A percentile compares a stretch with the other conserved stretches of the same genome.
Conservation (phyloP, 352 stramenopile genomes). For the Pythium monospermum region DNA sequence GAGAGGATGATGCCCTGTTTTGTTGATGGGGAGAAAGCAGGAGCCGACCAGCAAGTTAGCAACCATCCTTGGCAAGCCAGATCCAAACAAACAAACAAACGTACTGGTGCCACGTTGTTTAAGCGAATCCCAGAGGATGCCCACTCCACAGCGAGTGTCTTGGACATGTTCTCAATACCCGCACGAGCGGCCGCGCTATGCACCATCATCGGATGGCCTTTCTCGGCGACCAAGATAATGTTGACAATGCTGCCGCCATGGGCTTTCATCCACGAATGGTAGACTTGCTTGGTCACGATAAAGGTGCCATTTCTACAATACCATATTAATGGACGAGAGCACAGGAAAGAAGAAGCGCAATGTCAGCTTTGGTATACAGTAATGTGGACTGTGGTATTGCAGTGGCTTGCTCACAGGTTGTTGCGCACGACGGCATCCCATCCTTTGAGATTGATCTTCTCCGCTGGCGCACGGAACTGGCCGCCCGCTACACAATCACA, state of each 20-base stretch:
- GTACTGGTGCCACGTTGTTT: constrained; percentile 88
- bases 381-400: too few species aligned
- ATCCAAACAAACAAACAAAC: not conserved
- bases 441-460: constrained; percentile 85
- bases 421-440: constrained; percentile 89
- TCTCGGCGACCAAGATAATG: constrained; percentile 85
- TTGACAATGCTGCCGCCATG: constrained; percentile 84
- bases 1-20: constrained; percentile 53
- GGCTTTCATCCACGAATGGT: constrained; percentile 81
- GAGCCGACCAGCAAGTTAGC: too few species aligned
- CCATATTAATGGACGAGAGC: not conserved
- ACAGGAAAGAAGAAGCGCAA: not conserved
- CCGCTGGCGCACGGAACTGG: constrained; percentile 86
- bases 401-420: constrained; percentile 86
- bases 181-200: constrained; percentile 83
- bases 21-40: constrained; percentile 1
- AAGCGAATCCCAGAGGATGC: constrained; percentile 85
- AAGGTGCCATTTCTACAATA: constrained; percentile 74
- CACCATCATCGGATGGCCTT: constrained; percentile 86
- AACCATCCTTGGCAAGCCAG: too few species aligned
- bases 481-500: constrained; percentile 75
- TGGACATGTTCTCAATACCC: constrained; percentile 90
- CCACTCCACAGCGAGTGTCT: constrained; percentile 92
- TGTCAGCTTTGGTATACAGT: not conserved
- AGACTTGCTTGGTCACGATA: constrained; percentile 76